Evolutionary conservation across 2,329 filamentous ascomycete genomes (phyloP), one percentile per base, ranked within the genome.

Genomic region (Penicillium oxalicum): DNA sequence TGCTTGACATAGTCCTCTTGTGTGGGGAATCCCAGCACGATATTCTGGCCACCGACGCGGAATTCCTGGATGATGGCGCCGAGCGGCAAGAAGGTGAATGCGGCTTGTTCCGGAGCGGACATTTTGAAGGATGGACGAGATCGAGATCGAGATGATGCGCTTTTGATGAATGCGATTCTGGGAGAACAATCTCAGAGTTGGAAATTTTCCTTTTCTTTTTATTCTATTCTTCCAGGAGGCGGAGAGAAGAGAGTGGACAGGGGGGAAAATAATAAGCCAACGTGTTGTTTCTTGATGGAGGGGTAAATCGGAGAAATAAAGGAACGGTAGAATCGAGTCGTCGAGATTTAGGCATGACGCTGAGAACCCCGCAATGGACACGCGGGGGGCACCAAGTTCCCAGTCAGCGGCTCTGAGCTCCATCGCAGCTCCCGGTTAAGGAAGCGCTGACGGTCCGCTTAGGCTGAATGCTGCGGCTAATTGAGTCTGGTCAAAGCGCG

Each of bases 1-100:
- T 91, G 74, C 58, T 81, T 72, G 56, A 79, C 79, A 73, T 96
- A 96, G 52, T 84, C 80, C 39, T 86, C 81, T 45, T 86, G 80
- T 11, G 78, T 83, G 13, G 87, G 81, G 73, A 96, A 96, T 45
- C 85, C 84, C 59, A 93, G 87, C 24, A 96, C 91, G 57, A 98
- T 93, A 74, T 96, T 93, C 65, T 81, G 74, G 55, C 82, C 86
- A 51, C 79, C 86, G 58, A 97, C 80, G 41, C 77, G 79, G 74
- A 96, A 85, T 63, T 87, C 81, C 67, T 96, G 72, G 47, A 76
- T 73, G 56, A 75, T 71, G 44, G 70, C 74, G 27, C 73, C 74
- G 26, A 74, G 63, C 11, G 70, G 64, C 36, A 74, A 60, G 57
- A 74, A 74, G 39, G 68, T 70, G 60, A 76, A 74, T 28, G 47